Evolutionary conservation across 2,329 filamentous ascomycete genomes (phyloP).

Genomic region (Apiospora malaysiana): DNA sequence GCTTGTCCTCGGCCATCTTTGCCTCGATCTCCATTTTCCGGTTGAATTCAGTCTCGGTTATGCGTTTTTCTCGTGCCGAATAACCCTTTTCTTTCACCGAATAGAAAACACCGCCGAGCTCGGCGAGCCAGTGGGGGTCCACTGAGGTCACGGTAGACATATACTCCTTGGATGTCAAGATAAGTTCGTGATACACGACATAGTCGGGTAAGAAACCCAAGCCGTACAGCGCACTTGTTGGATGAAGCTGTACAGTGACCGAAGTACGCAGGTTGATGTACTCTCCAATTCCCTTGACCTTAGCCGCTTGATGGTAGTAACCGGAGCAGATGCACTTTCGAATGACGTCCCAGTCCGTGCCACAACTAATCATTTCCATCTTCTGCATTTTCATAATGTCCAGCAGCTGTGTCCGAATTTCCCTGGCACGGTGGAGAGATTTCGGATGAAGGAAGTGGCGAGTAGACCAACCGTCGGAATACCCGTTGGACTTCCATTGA

Average conservation of each 20-base stretch:
- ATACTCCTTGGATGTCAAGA: constrained; percentile 95
- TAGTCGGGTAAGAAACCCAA: constrained; percentile 94
- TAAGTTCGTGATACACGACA: constrained; percentile 96
- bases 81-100: constrained; percentile 98
- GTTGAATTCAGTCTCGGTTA: constrained; percentile 92
- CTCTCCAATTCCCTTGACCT: constrained; percentile 94
- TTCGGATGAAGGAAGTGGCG: constrained; percentile 97
- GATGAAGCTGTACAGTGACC: constrained; percentile 92
- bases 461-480: constrained; percentile 89
- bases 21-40: constrained; percentile 90
- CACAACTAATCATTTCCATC: constrained; percentile 85
- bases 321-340: constrained; percentile 96
- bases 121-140: constrained; percentile 95
- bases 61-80: constrained; percentile 80
- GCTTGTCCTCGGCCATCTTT: constrained; percentile 88
- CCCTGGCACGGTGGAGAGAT: constrained; percentile 85
- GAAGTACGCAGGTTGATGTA: constrained; percentile 96
- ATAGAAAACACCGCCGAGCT: constrained; percentile 96
- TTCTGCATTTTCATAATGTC: constrained; percentile 96
- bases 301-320: constrained; percentile 97
- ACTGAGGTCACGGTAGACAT: constrained; percentile 97
- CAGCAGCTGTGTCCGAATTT: constrained; percentile 90
- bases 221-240: constrained; percentile 91
- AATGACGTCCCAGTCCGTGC: constrained; percentile 96
- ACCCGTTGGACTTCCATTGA: constrained; percentile 92